Evolutionary conservation across 495 filamentous ascomycete genomes (phyloP).

Genomic region (Neurospora sp.): DNA sequence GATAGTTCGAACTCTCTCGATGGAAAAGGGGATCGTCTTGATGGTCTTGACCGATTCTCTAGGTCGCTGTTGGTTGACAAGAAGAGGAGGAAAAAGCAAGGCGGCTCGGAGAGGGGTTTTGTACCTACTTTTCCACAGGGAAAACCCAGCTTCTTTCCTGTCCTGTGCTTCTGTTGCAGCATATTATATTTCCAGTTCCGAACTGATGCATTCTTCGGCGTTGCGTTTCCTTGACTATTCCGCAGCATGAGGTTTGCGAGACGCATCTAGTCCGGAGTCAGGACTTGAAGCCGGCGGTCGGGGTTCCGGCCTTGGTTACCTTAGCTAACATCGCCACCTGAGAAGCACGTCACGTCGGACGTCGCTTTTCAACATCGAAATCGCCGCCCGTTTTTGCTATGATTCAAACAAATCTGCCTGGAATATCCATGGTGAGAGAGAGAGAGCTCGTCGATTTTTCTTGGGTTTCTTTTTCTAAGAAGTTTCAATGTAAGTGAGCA

Average conservation of each 20-base stretch:
- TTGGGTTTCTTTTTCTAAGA: no score
- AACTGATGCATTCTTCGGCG: neutral
- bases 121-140: neutral
- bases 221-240: neutral
- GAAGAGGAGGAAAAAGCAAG: neutral
- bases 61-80: neutral
- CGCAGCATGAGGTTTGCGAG: neutral
- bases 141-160: neutral
- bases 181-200: neutral
- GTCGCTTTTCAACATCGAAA: neutral
- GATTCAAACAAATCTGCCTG: neutral
- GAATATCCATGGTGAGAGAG: neutral
- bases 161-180: neutral
- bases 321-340: neutral
- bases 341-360: neutral
- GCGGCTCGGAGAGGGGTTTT: neutral
- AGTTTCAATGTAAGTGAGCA: no score
- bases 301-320: neutral
- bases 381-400: no score
- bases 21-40: neutral
- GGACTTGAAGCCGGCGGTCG: neutral
- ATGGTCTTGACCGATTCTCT: neutral
- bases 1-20: neutral
- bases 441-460: neutral
- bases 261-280: neutral